Base-by-base conservation (phyloP, 345 rosid species). In the Orychophragmus violaceus region DNA sequence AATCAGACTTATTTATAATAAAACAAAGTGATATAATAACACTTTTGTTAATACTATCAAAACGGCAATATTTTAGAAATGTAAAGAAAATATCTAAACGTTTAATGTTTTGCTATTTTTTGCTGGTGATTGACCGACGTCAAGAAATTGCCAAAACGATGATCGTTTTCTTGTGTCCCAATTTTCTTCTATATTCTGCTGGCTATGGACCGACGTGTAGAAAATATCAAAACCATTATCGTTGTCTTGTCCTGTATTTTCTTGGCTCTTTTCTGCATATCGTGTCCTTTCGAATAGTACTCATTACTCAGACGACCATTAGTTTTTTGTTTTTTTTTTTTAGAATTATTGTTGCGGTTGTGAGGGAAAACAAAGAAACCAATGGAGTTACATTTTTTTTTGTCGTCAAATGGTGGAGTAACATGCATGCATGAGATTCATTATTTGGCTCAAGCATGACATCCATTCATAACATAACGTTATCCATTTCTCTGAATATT, bases 331-430 rank as follows among this genome's bases (percentile, higher is more conserved):
- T 29, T 7, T 44, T 5, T n/a, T 44, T 10, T 10, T 42, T 27
- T 17, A 4, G 17, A 50, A 19, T 59, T 35, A 12, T 69, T 42
- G 41, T 59, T 53, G 37, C 28, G 23, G 13, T 58, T 24, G 6
- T 25, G 52, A 32, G 66, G 21, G 42, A 39, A 37, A 69, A 28
- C 56, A 59, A 59, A 19, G 13, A 50, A 6, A 48, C 52, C 14
- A 69, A 49, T 69, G 28, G 29, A 59, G 59, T 49, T 36, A 69
- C 59, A 59, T 59, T n/a, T n/a, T n/a, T n/a, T n/a, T n/a, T n/a
- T n/a, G n/a, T n/a, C n/a, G n/a, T n/a, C 52, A 18, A 69, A 49
- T 48, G 59, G 65, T 69, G 28, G 29, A 59, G 59, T 49, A 48
- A 69, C 59, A 59, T 59, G 66, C 59, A 36, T 6, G 41, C 50